A percentile compares a stretch with the other conserved stretches of the same genome.
These are phyloP conservation scores for Glycine tomentella DNA, from an alignment of 306 rosid species.

Conservation along the genomic window DNA sequence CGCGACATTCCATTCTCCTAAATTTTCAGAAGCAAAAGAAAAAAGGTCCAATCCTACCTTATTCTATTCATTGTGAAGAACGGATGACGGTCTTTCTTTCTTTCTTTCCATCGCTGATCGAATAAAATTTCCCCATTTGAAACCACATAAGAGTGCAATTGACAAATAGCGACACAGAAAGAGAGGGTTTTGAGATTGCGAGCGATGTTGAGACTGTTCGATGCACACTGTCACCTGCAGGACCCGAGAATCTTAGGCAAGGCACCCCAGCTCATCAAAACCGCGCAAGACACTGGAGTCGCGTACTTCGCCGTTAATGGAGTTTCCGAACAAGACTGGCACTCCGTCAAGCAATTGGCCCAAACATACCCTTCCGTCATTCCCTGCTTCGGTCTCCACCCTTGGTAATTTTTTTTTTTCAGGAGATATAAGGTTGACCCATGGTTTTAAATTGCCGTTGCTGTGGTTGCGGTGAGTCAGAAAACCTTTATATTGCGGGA, in stretches of 20 bases:
- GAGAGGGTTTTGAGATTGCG: background rate
- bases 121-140: background rate
- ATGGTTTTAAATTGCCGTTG: no score
- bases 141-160: background rate
- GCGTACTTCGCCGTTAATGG: slow-evolving; percentile 78
- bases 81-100: no score
- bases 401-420: slow-evolving; percentile 58
- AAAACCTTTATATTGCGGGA: no score
- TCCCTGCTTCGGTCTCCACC: slow-evolving; percentile 89
- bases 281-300: slow-evolving; percentile 68
- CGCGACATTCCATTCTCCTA: no score
- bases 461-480: no score
- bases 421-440: no score
- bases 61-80: no score
- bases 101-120: background rate
- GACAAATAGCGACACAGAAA: background rate
- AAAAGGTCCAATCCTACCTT: no score
- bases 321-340: slow-evolving; percentile 83
- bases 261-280: slow-evolving; percentile 61
- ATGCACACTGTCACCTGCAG: slow-evolving; percentile 92
- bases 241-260: slow-evolving; percentile 75
- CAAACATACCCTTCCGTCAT: slow-evolving; percentile 61
- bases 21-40: no score
- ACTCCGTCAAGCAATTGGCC: slow-evolving; percentile 72
- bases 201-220: slow-evolving; percentile 71